phyloP scores from a whole-genome alignment of 169 alveolate genomes.

The Babesia caballi region DNA sequence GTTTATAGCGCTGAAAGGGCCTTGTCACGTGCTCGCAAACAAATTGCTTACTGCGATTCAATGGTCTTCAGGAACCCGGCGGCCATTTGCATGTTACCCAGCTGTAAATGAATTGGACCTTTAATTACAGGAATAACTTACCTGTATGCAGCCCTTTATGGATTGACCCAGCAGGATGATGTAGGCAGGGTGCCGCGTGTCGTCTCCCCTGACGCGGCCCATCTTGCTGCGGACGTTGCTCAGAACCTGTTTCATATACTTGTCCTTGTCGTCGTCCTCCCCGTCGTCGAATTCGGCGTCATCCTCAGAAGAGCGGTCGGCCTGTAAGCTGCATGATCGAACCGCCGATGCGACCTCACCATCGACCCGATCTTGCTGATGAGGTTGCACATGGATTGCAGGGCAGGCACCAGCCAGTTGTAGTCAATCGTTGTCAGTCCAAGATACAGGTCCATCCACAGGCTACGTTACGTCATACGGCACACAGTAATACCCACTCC shows the following conservation, averaged over 20 bases:
- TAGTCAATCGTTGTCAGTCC: slow-evolving; percentile 3
- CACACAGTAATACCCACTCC: slow-evolving; percentile 19
- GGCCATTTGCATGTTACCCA: slow-evolving; percentile 88
- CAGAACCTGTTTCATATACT: slow-evolving; percentile 73
- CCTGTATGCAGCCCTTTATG: slow-evolving; percentile 82
- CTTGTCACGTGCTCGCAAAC: no score
- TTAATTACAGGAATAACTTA: background rate
- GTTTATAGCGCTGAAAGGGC: slow-evolving; percentile 67
- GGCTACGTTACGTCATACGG: background rate
- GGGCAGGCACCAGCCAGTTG: slow-evolving; percentile 66
- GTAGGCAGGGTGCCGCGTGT: slow-evolving; percentile 81
- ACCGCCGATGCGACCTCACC: slow-evolving; percentile 6
- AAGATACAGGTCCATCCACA: slow-evolving; percentile 64
- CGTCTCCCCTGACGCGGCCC: slow-evolving; percentile 84
- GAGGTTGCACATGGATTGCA: slow-evolving; percentile 53
- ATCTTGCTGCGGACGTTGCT: slow-evolving; percentile 78
- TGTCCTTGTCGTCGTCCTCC: slow-evolving; percentile 75
- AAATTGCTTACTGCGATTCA: slow-evolving; percentile 70
- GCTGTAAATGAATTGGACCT: slow-evolving; percentile 1
- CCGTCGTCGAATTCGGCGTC: slow-evolving; percentile 68
- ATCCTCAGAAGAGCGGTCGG: slow-evolving; percentile 44
- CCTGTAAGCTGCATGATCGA: background rate
- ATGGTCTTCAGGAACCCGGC: slow-evolving; percentile 81
- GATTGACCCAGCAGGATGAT: slow-evolving; percentile 79
- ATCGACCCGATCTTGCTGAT: slow-evolving; percentile 23